A percentile compares a stretch with the other conserved stretches of the same genome.
Conservation (phyloP, 768 basidiomycete species). For the Omphalotus guepiniiformis region DNA sequence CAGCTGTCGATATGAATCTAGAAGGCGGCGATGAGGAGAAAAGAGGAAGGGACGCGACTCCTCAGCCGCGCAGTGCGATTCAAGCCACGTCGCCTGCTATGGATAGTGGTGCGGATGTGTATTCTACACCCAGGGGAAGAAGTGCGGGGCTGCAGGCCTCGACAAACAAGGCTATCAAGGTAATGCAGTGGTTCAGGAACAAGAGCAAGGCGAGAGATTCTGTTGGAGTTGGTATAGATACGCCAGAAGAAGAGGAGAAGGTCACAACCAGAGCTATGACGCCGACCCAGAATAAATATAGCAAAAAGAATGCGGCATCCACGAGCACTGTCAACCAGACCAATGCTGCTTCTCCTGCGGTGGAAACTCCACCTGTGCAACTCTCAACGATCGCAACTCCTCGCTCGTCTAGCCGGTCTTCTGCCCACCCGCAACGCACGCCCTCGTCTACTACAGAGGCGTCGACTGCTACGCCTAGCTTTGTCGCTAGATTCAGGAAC, state of each 20-base stretch:
- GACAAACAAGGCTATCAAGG: conserved; percentile 86
- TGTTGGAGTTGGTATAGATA: conserved; percentile 17
- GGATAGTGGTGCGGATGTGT: conserved; percentile 8
- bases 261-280: conserved; percentile 16
- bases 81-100: not conserved
- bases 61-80: conserved; percentile 13
- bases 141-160: conserved; percentile 55
- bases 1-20: conserved; percentile 16
- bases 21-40: conserved; percentile 2
- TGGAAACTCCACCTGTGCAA: not conserved
- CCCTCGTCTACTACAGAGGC: conserved; percentile 41
- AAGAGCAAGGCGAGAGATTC: conserved; percentile 53
- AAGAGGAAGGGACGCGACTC: conserved; percentile 11
- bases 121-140: conserved; percentile 21
- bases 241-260: conserved; percentile 12
- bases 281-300: conserved; percentile 26
- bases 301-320: conserved; percentile 26
- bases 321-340: conserved; percentile 29
- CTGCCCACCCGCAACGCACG: conserved; percentile 38
- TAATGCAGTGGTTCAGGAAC: conserved; percentile 97
- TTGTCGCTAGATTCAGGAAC: conserved; percentile 46
- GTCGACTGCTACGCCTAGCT: conserved; percentile 39
- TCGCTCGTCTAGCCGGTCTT: conserved; percentile 14
- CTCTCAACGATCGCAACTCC: not conserved
- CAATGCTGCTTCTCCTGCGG: conserved; percentile 10